Conservation (phyloP, 495 filamentous ascomycete species). For the Penicillium subrubescens region DNA sequence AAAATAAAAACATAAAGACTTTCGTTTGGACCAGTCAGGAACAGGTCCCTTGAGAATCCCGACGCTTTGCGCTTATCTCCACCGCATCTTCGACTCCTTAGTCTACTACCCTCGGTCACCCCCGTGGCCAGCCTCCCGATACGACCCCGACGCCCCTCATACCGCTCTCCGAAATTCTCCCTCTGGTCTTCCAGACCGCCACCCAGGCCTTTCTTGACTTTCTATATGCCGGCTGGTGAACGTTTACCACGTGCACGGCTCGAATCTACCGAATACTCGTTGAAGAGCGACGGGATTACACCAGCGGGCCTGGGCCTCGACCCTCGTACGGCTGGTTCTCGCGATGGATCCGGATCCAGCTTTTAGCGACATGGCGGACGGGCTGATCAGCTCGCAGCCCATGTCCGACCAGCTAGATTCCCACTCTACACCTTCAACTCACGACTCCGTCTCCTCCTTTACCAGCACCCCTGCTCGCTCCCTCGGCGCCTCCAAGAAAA, state of each 20-base stretch:
- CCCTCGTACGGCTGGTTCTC: constrained; percentile 14
- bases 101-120: constrained; percentile 22
- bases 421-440: constrained; percentile 32
- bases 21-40: background rate
- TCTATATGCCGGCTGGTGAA: background rate
- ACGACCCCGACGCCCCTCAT: constrained; percentile 8
- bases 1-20: background rate
- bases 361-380: constrained; percentile 32
- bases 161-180: background rate
- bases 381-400: constrained; percentile 34
- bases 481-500: constrained; percentile 55
- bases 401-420: constrained; percentile 36
- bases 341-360: constrained; percentile 38
- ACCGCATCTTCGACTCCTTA: constrained; percentile 11
- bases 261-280: background rate
- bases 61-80: background rate
- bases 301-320: background rate
- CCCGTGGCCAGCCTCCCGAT: constrained; percentile 13
- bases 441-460: constrained; percentile 38
- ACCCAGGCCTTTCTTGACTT: background rate
- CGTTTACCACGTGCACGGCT: background rate
- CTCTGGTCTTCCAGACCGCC: background rate
- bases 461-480: constrained; percentile 48
- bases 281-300: background rate
- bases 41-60: background rate